phyloP scores from a whole-genome alignment of 805 yeast species.

The Komagataella ulmi region DNA sequence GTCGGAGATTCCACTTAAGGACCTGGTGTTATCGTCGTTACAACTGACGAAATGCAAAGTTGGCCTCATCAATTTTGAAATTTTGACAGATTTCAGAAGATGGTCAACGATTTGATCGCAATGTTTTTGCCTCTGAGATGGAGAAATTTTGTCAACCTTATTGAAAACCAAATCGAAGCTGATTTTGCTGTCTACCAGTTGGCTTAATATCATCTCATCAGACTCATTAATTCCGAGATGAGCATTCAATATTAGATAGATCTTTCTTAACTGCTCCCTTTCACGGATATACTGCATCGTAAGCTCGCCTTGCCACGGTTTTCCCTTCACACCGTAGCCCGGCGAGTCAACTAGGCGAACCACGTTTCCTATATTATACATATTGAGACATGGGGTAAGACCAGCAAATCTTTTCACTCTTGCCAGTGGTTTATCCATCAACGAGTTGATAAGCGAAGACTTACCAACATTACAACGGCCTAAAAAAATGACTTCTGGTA shows the following conservation, averaged over 20 bases:
- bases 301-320: conserved; percentile 51
- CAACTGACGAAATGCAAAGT: conserved; percentile 39
- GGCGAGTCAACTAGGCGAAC: conserved; percentile 75
- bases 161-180: conserved; percentile 69
- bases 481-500: conserved; percentile 66
- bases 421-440: conserved; percentile 40
- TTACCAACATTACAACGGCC: conserved; percentile 87
- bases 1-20: conserved; percentile 40
- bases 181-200: conserved; percentile 38
- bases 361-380: conserved; percentile 51
- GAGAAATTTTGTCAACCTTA: conserved; percentile 49
- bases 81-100: conserved; percentile 22
- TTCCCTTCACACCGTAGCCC: conserved; percentile 75
- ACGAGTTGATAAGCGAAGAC: conserved; percentile 56
- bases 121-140: conserved; percentile 7
- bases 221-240: conserved; percentile 42
- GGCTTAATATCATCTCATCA: conserved; percentile 40
- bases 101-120: conserved; percentile 22
- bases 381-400: conserved; percentile 50
- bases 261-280: conserved; percentile 39
- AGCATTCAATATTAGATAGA: conserved; percentile 50
- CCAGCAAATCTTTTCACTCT: conserved; percentile 20
- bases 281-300: conserved; percentile 48
- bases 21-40: conserved; percentile 16
- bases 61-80: conserved; percentile 19